Conservation (phyloP, 2,329 filamentous ascomycete species). For the Diaporthe sp. region DNA sequence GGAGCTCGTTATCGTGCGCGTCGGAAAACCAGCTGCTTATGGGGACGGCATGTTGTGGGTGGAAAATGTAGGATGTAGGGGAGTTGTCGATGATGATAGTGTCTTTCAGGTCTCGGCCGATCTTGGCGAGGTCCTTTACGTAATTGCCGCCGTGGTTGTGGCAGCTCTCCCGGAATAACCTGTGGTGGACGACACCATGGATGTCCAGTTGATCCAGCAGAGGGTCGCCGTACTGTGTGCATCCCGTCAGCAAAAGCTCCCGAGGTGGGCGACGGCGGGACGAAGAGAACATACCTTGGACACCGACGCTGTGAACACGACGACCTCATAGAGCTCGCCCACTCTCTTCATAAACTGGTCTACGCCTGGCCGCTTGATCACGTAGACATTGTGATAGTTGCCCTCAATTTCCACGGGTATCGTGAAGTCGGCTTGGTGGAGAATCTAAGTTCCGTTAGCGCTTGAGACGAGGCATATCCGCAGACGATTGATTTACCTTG, state of each 20-base stretch:
- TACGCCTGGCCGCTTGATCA: conserved; percentile 98
- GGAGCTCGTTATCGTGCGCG: conserved; percentile 97
- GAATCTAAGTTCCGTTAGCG: conserved; percentile 70
- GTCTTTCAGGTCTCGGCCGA: conserved; percentile 93
- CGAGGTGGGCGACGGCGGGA: not conserved
- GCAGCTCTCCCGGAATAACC: conserved; percentile 97
- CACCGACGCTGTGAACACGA: conserved; percentile 98
- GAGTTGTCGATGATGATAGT: conserved; percentile 99
- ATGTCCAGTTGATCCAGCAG: conserved; percentile 97
- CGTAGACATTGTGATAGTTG: conserved; percentile 99
- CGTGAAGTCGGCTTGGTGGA: conserved; percentile 98
- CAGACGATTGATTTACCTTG: conserved; percentile 74
- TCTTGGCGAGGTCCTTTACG: conserved; percentile 98
- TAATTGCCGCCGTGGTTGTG: conserved; percentile 99
- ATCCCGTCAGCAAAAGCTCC: conserved; percentile 35
- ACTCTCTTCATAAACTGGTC: conserved; percentile 99
- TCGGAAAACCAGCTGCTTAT: conserved; percentile 99
- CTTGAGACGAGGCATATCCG: not conserved
- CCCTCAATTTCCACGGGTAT: conserved; percentile 99
- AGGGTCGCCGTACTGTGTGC: conserved; percentile 87
- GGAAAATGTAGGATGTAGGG: conserved; percentile 99
- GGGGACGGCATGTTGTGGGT: conserved; percentile 97
- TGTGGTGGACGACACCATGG: conserved; percentile 94
- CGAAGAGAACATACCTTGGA: conserved; percentile 78
- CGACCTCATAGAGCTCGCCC: conserved; percentile 96